Evolutionary conservation across 257 asterid species (phyloP), one percentile per base, ranked within the genome.

Genomic region (Solanum virginianum): DNA sequence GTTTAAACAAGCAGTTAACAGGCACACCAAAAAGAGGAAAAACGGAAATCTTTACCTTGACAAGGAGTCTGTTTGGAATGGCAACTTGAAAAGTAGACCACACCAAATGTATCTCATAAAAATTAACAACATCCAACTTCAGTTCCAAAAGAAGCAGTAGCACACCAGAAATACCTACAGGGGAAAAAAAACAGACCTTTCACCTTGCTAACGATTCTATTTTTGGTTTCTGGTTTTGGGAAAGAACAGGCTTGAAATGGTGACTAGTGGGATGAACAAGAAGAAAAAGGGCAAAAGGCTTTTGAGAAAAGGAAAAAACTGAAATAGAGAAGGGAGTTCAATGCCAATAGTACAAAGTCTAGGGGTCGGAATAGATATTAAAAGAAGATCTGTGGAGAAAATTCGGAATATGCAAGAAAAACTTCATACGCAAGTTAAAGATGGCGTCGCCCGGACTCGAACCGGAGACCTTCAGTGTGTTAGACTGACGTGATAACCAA

Each of bases 381-480:
- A 51, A 6, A 26, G 26, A 51, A 9, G 12, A 39, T 70, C 0
- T 2, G 26, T 9, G 6, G 47, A 68, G 75, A 32, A 68, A 69
- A 26, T 26, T 16, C 1, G 3, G 8, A 6, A 74, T 47, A n/a
- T 65, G n/a, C 3, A n/a, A n/a, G 36, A 36, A 15, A 55, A 54
- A 8, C 56, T 13, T 13, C 17, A 53, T 4, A 3, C 17, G 20
- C 36, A 29, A 2, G 13, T 0, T 7, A 32, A 72, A 13, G 6
- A 2, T 91, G 96, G 93, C 97, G 71, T 91, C 92, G 95, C 94
- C 94, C 93, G 95, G 94, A 54, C 74, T 92, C 90, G 95, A 92
- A 91, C 93, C 96, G 95, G 96, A 92, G 96, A 94, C 97, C 93
- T 94, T 92, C 95, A 91, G 97, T 90, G 96, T 91, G 95, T 94